Evolutionary conservation across 1,139 yeast species (phyloP), one percentile per base, ranked within the genome.

Genomic region (Hansenula anomala): DNA sequence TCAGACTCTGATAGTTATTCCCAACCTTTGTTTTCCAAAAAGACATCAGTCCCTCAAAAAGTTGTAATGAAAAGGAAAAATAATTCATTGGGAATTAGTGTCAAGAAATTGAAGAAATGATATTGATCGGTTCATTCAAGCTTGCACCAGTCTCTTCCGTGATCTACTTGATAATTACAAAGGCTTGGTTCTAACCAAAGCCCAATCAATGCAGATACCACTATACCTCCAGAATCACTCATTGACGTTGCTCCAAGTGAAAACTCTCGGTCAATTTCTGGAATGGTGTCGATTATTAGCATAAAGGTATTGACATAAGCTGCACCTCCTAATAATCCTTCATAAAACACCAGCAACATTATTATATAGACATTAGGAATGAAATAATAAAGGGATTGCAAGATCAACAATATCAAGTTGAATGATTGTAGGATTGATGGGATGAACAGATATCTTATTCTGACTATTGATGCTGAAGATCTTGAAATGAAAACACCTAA

Each of bases 211-310:
- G 96, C 97, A 2, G 97, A 95, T 2, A 84, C 33, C 5, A 88
- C 85, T 24, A 90, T 78, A 0, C 97, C 97, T 18, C 85, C 78
- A 13, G 95, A 83, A 58, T 92, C 97, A 46, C 96, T 87, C 43
- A 90, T 78, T 0, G 96, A 89, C 1, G 89, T 96, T n/a, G 95
- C 78, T 1, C 97, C 97, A 75, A 92, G 75, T 7, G 94, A 80
- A 56, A 90, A 89, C 56, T 92, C 97, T 38, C 96, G 69, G 42
- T 78, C 75, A 1, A 63, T 51, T 14, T 64, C 57, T 0, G 75
- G 64, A 0, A 79, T 71, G 2, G 75, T 69, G 46, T 88, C 95
- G 34, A 85, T 72, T 0, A 89, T 92, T 14, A 78, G 69, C 67
- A 83, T 68, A 54, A 87, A 92, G 0, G 97, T 89, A 55, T 90